Conservation (phyloP, 192 early-diverging fungal genomes). For the Coemansia sp. region DNA sequence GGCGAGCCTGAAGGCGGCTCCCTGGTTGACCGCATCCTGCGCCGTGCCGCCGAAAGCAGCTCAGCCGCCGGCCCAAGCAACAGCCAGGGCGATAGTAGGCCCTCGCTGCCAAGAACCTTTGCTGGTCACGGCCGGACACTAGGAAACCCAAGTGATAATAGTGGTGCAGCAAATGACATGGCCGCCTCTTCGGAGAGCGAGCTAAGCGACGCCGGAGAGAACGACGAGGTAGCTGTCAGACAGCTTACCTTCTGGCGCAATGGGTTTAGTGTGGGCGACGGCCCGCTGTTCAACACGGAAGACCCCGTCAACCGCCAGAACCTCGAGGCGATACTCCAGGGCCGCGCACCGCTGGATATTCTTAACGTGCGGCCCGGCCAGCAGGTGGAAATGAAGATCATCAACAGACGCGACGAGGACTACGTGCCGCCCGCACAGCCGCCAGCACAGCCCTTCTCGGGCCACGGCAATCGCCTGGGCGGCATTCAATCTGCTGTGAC, state of each 20-base stretch:
- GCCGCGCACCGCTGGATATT: constrained; percentile 84
- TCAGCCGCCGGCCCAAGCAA: constrained; percentile 7
- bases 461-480: constrained; percentile 82
- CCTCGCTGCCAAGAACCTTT: constrained; percentile 20
- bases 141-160: not conserved
- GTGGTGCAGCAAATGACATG: not conserved
- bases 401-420: constrained; percentile 82
- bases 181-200: constrained; percentile 1
- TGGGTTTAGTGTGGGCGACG: constrained; percentile 96
- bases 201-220: constrained; percentile 1
- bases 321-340: constrained; percentile 86
- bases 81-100: not conserved
- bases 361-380: constrained; percentile 90
- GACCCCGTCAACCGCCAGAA: constrained; percentile 88
- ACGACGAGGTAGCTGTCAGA: constrained; percentile 51
- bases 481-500: constrained; percentile 49
- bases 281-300: constrained; percentile 81
- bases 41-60: constrained; percentile 37
- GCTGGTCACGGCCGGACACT: constrained; percentile 38
- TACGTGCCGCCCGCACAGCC: constrained; percentile 78
- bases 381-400: constrained; percentile 87
- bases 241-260: constrained; percentile 94
- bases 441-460: constrained; percentile 71
- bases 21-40: constrained; percentile 50
- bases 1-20: constrained; percentile 31